Percentiles rank a stretch among this genome's conserved stretches.
Evolutionary conservation across 108 stramenopile species (phyloP).

Genomic region (Cyclotella atomus): DNA sequence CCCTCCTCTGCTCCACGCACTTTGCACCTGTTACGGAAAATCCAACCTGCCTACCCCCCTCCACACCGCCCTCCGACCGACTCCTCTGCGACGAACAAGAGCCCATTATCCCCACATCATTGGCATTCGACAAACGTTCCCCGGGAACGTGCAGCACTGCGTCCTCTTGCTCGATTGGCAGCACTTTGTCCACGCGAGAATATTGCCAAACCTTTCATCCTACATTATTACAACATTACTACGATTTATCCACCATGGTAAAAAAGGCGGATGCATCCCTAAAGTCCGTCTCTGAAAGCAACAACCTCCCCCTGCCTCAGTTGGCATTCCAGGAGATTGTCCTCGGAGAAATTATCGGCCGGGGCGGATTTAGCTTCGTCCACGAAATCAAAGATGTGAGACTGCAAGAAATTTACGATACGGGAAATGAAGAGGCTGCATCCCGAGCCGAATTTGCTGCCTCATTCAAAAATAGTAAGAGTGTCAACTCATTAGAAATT

Average conservation of each 20-base stretch:
- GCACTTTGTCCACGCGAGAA: slow-evolving; percentile 8
- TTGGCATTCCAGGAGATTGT: slow-evolving; percentile 62
- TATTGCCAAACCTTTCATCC: slow-evolving; percentile 24
- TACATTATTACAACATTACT: slow-evolving; percentile 30
- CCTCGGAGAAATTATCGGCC: slow-evolving; percentile 69
- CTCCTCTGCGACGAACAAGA: neutral
- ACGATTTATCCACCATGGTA: slow-evolving; percentile 27
- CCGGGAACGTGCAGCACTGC: slow-evolving; percentile 14
- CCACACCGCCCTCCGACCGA: neutral
- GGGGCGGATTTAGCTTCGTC: slow-evolving; percentile 82
- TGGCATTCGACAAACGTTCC: slow-evolving; percentile 1
- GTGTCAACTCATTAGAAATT: neutral
- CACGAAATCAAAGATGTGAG: slow-evolving; percentile 64
- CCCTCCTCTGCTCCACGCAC: slow-evolving; percentile 2
- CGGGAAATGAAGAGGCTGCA: slow-evolving; percentile 55
- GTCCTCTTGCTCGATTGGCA: neutral
- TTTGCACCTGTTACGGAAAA: neutral
- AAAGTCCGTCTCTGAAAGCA: too few species aligned
- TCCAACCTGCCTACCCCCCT: neutral
- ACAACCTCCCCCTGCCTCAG: slow-evolving; percentile 26
- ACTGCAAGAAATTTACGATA: slow-evolving; percentile 77
- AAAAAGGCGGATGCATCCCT: too few species aligned
- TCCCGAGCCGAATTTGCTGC: slow-evolving; percentile 58
- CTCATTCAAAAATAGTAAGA: slow-evolving; percentile 46
- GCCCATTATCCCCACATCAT: neutral